Conservation (phyloP, 2,329 filamentous ascomycete genomes). For the Alternaria consortialis region DNA sequence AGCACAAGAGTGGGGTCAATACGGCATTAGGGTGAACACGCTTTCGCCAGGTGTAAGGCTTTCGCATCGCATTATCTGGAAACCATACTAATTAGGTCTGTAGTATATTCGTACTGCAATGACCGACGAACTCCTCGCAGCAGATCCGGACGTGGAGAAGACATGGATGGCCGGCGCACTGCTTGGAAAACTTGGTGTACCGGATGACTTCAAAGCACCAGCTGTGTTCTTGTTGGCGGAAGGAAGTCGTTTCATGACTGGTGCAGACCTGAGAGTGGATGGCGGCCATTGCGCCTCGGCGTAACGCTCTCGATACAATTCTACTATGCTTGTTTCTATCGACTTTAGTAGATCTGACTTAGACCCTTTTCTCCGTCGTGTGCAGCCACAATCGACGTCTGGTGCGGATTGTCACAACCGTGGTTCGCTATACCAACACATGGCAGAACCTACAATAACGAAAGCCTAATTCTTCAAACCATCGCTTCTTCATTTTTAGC, state of each 20-base stretch:
- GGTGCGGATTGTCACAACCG: not conserved
- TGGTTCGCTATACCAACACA: not conserved
- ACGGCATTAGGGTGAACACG: constrained; percentile 46
- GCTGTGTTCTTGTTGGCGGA: constrained; percentile 73
- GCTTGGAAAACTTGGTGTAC: constrained; percentile 62
- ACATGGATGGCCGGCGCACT: constrained; percentile 64
- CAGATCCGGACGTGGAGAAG: constrained; percentile 61
- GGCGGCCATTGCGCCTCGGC: constrained; percentile 68
- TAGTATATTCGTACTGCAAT: constrained; percentile 49
- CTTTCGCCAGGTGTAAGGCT: constrained; percentile 36
- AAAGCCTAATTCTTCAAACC: not conserved
- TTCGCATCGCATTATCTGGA: not conserved
- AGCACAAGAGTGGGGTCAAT: constrained; percentile 26
- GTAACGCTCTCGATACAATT: not conserved
- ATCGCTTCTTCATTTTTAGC: not conserved
- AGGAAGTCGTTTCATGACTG: constrained; percentile 76
- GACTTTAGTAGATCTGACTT: not conserved
- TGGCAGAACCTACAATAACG: not conserved
- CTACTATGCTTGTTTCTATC: not conserved
- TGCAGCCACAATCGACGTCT: not conserved
- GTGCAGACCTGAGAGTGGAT: constrained; percentile 73
- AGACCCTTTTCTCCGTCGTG: not conserved
- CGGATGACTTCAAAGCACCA: constrained; percentile 70
- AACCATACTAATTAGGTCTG: not conserved
- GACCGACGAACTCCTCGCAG: constrained; percentile 46